These are phyloP conservation scores for Dryas integrifolia DNA, from an alignment of 331 rosid species.

Conservation along the genomic window DNA sequence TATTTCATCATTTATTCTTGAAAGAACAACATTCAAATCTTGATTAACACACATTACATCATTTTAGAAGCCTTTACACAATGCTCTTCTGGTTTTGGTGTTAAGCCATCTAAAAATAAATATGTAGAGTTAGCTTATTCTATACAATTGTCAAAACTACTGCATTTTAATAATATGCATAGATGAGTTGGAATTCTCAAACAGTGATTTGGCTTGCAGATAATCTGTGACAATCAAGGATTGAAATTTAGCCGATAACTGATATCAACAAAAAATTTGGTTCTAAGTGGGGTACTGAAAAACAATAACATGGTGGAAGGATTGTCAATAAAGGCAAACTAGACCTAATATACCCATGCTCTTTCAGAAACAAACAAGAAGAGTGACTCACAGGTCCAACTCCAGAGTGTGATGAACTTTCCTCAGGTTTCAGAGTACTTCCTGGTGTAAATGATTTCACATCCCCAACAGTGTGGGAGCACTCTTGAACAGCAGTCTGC, in stretches of 20 bases:
- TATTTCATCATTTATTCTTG: neutral
- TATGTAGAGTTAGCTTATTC: neutral
- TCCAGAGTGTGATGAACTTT: slow-evolving; percentile 16
- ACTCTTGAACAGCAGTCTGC: slow-evolving; percentile 35
- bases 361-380: neutral
- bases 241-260: neutral
- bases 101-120: neutral
- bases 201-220: neutral
- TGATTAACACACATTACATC: neutral
- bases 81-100: neutral
- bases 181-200: neutral
- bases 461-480: slow-evolving; percentile 9
- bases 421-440: slow-evolving; percentile 13
- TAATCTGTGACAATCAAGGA: neutral
- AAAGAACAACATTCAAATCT: neutral
- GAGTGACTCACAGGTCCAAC: slow-evolving; percentile 32
- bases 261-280: neutral
- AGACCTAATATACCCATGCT: neutral
- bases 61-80: neutral
- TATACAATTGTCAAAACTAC: neutral
- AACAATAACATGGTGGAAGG: neutral
- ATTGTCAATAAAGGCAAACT: neutral
- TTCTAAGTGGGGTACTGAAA: neutral
- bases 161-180: neutral
- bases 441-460: slow-evolving; percentile 9